A percentile compares a stretch with the other conserved stretches of the same genome.
Evolutionary conservation across 2,329 filamentous ascomycete genomes (phyloP).

Genomic region (Clonostachys solani): DNA sequence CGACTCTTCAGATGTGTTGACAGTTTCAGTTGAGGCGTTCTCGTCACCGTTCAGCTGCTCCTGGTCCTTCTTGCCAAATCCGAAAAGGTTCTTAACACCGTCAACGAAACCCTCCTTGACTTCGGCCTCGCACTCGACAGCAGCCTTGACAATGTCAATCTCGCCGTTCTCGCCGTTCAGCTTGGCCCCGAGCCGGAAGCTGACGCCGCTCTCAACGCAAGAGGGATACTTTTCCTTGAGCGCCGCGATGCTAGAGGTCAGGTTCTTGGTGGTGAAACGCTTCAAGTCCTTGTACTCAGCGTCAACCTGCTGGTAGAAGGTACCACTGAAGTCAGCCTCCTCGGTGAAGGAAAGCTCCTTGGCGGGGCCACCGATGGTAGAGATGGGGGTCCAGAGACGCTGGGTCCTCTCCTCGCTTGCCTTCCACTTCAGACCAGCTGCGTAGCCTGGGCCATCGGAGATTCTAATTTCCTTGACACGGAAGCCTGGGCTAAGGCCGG

Average conservation of each 20-base stretch:
- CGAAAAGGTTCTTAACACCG: conserved; percentile 93
- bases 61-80: conserved; percentile 86
- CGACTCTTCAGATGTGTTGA: conserved; percentile 30
- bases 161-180: conserved; percentile 72
- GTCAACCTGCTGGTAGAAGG: conserved; percentile 71
- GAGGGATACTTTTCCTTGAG: conserved; percentile 71
- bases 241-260: conserved; percentile 76
- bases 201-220: conserved; percentile 72
- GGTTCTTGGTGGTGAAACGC: conserved; percentile 72
- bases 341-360: conserved; percentile 86
- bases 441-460: conserved; percentile 71
- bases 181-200: conserved; percentile 73
- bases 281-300: conserved; percentile 57
- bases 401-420: conserved; percentile 72
- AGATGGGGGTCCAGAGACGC: conserved; percentile 76
- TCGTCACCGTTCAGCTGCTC: conserved; percentile 65
- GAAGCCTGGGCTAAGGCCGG: conserved; percentile 89
- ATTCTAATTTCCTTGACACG: conserved; percentile 94
- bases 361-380: conserved; percentile 66
- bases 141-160: conserved; percentile 72
- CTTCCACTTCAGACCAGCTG: conserved; percentile 71
- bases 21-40: conserved; percentile 29
- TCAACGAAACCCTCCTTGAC: conserved; percentile 80
- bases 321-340: conserved; percentile 75
- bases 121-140: conserved; percentile 81